A percentile compares a stretch with the other conserved stretches of the same genome.
Conservation (phyloP, 83 land plant species). For the Diphasiastrum complanatum region DNA sequence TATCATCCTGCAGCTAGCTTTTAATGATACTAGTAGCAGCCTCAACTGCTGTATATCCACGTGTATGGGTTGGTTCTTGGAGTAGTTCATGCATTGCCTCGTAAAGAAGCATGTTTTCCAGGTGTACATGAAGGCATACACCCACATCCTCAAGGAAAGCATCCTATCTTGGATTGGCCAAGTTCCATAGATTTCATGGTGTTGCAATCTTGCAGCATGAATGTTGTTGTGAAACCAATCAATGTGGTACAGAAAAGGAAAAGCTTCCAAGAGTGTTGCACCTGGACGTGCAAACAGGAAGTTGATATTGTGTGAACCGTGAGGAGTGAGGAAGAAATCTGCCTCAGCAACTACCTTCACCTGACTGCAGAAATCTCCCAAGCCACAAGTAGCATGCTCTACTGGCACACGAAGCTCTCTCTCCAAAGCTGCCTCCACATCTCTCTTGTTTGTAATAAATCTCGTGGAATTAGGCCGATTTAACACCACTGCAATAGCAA, state of each 20-base stretch:
- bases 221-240: conserved; percentile 39
- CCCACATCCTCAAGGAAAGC: conserved; percentile 39
- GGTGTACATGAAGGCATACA: conserved; percentile 29
- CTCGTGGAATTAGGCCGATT: conserved; percentile 31
- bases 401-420: conserved; percentile 25
- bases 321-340: conserved; percentile 39
- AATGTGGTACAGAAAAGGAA: conserved; percentile 40
- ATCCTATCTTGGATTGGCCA: conserved; percentile 33
- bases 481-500: conserved; percentile 22
- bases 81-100: conserved; percentile 42
- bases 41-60: conserved; percentile 25
- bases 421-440: conserved; percentile 20
- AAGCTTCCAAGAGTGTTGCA: conserved; percentile 31
- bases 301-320: conserved; percentile 41
- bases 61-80: conserved; percentile 26
- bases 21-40: conserved; percentile 19
- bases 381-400: conserved; percentile 26
- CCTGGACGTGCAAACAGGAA: conserved; percentile 31
- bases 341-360: conserved; percentile 37
- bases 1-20: conserved; percentile 26
- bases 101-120: conserved; percentile 38
- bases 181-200: conserved; percentile 39
- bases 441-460: conserved; percentile 24
- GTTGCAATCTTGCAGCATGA: conserved; percentile 33
- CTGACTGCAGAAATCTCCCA: conserved; percentile 36